These are phyloP conservation scores for Saccharum officinarum DNA, from an alignment of 176 grass and related monocot genomes.

Conservation along the genomic window DNA sequence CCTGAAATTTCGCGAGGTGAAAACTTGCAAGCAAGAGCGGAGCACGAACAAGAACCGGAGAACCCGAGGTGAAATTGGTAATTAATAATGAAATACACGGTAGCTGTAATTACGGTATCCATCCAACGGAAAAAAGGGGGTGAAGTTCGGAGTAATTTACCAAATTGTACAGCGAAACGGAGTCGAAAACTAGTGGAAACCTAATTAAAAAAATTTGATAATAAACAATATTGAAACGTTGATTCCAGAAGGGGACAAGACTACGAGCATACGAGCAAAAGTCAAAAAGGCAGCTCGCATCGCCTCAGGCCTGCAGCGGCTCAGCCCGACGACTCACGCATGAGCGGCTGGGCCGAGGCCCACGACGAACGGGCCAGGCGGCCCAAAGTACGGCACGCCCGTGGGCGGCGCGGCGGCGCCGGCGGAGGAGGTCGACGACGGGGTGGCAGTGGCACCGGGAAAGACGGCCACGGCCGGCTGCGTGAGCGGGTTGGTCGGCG, in stretches of 20 bases:
- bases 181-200: too few relatives aligned
- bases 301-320: background rate
- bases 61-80: background rate
- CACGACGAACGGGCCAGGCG: slow-evolving; percentile 35
- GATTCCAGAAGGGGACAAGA: background rate
- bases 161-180: background rate
- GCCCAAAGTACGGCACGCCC: slow-evolving; percentile 33
- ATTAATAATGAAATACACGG: background rate
- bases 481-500: slow-evolving; percentile 38
- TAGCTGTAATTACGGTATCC: too few relatives aligned
- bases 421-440: background rate
- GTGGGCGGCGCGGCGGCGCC: slow-evolving; percentile 8
- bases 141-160: background rate
- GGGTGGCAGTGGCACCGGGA: background rate
- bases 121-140: background rate
- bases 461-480: slow-evolving; percentile 21
- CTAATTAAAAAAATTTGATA: background rate
- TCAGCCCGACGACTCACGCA: background rate
- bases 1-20: background rate
- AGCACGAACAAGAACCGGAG: background rate
- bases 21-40: background rate
- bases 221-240: background rate
- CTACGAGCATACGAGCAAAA: background rate
- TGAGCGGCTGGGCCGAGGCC: slow-evolving; percentile 38
- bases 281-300: background rate